Evolutionary conservation across 1,139 yeast species (phyloP), one percentile per base, ranked within the genome.

Genomic region (Pichia sp.): DNA sequence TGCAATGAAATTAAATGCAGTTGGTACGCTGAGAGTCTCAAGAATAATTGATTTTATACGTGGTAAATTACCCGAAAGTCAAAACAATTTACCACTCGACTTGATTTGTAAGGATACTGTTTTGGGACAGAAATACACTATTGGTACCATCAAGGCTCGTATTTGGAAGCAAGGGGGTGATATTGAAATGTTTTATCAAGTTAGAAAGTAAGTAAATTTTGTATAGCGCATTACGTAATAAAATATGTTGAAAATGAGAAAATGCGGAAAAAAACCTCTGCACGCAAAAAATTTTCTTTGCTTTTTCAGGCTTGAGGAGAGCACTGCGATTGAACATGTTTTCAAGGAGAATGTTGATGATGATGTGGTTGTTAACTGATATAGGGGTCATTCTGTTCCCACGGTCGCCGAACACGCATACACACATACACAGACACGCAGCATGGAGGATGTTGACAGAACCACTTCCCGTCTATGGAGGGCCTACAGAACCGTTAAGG

Each of bases 401-500:
- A n/a, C n/a, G n/a, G n/a, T n/a, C n/a, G n/a, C n/a, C n/a, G n/a
- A n/a, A 34, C 17, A 31, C 15, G 31, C 34, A 48, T 27, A 37
- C 12, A 12, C 20, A 34, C 24, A 27, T 30, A 36, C 20, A 42
- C 31, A 30, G n/a, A 37, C 19, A 30, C 44, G 34, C 31, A 40
- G 47, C 52, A 89, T 90, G 96, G 96, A 90, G 67, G 95, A 89
- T 67, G 75, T 77, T 60, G 96, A 90, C 61, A 85, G 97, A 79
- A 82, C 81, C 55, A 84, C 93, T 46, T 87, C 97, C 52, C 85
- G 96, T 65, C 77, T 93, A 63, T 93, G 96, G 95, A 83, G 98
- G 70, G 85, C 95, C 34, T 89, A 81, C 72, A 82, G 81, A 65
- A 93, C 99, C 56, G 85, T 91, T 58, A 93, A 93, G 74, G 99